A percentile compares a stretch with the other conserved stretches of the same genome.
Evolutionary conservation across 306 rosid genomes (phyloP).

Genomic region (Lithocarpus polystachyus): DNA sequence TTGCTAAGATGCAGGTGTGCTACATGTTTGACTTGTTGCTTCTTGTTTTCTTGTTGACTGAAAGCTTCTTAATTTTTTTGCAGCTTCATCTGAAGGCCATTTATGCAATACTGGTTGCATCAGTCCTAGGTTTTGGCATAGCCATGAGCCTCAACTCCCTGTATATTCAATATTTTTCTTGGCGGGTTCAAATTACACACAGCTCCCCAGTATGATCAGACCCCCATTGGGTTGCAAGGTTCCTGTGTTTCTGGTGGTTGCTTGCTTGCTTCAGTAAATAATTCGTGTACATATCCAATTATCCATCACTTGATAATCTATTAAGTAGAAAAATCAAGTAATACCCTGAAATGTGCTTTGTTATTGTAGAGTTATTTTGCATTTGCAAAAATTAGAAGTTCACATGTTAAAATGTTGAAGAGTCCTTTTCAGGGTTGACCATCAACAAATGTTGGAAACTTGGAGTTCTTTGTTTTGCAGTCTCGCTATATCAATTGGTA

Average conservation of each 20-base stretch:
- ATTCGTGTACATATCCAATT: neutral
- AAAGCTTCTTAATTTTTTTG: slow-evolving; percentile 29
- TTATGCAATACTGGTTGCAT: slow-evolving; percentile 68
- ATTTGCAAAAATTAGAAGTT: neutral
- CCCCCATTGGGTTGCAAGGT: neutral
- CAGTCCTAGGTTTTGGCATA: slow-evolving; percentile 74
- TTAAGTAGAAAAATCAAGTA: neutral
- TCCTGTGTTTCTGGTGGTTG: neutral
- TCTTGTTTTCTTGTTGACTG: neutral
- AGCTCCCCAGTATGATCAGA: slow-evolving; percentile 51
- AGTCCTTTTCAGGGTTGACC: neutral
- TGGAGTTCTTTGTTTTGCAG: neutral
- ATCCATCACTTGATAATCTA: neutral
- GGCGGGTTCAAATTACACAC: slow-evolving; percentile 65
- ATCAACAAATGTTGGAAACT: neutral
- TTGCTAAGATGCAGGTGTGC: neutral
- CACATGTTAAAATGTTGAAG: neutral
- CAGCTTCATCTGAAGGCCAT: slow-evolving; percentile 72
- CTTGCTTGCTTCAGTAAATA: neutral
- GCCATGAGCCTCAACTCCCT: slow-evolving; percentile 70
- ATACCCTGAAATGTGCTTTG: neutral
- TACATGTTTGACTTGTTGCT: neutral
- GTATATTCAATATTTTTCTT: slow-evolving; percentile 53
- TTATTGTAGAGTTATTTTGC: neutral
- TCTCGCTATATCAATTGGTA: neutral